phyloP scores from a whole-genome alignment of 202 grass and related monocot genomes.

The Brachypodium distachyon region DNA sequence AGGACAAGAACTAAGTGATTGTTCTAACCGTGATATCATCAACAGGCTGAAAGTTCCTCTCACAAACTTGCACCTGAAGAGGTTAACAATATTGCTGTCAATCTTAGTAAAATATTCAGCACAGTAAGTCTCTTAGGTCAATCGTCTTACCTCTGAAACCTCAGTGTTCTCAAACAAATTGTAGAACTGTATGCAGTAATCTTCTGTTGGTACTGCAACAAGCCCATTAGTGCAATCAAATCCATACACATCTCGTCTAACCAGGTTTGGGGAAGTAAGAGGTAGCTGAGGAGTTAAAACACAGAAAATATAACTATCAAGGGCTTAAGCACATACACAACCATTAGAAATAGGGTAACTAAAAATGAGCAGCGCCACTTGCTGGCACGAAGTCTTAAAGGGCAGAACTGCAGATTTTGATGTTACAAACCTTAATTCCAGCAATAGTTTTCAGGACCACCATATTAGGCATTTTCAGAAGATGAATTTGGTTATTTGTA shows the following conservation, averaged over 20 bases:
- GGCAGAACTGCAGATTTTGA: not conserved
- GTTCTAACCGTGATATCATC: slow-evolving; percentile 70
- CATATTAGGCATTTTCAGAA: slow-evolving; percentile 95
- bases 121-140: not conserved
- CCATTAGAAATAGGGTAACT: not conserved
- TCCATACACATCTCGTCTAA: slow-evolving; percentile 29
- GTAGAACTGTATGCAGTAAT: slow-evolving; percentile 87
- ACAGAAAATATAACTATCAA: slow-evolving; percentile 8
- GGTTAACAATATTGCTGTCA: slow-evolving; percentile 16
- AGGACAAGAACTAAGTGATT: not conserved
- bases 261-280: slow-evolving; percentile 18
- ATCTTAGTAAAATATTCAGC: not conserved
- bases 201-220: slow-evolving; percentile 64
- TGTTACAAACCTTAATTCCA: slow-evolving; percentile 84
- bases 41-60: slow-evolving; percentile 92
- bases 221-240: slow-evolving; percentile 61
- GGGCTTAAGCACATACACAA: not conserved
- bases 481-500: slow-evolving; percentile 65
- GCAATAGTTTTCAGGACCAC: slow-evolving; percentile 70
- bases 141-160: slow-evolving; percentile 66
- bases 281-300: slow-evolving; percentile 46
- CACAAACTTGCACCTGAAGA: slow-evolving; percentile 84
- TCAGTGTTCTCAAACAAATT: slow-evolving; percentile 71
- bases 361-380: not conserved
- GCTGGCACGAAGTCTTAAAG: not conserved